phyloP scores from a whole-genome alignment of 306 rosid species.

The Trifolium fragiferum region DNA sequence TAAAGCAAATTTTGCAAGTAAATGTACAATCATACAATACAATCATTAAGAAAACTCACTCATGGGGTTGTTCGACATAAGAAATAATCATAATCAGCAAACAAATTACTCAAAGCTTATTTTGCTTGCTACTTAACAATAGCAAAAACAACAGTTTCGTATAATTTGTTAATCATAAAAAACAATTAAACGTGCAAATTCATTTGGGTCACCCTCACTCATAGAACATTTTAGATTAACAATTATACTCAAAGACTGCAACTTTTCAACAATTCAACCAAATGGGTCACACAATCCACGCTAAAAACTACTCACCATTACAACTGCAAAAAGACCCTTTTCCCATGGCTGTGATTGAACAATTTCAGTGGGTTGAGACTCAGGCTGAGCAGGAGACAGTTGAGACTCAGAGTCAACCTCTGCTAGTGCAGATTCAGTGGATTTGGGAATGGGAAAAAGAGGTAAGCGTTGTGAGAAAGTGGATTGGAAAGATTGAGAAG shows the following conservation, averaged over 20 bases:
- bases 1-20: not conserved
- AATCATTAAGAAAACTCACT: not conserved
- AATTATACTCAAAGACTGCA: constrained; percentile 13
- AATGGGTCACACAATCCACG: constrained; percentile 14
- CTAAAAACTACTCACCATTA: constrained; percentile 64
- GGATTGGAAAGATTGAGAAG: constrained; percentile 50
- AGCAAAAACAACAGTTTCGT: not conserved
- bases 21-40: not conserved
- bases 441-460: constrained; percentile 51
- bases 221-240: not conserved
- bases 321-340: constrained; percentile 79
- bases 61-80: not conserved
- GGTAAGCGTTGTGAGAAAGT: constrained; percentile 49
- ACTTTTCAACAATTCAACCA: constrained; percentile 34
- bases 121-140: not conserved
- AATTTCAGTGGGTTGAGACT: constrained; percentile 46
- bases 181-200: constrained; percentile 8
- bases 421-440: constrained; percentile 48
- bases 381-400: constrained; percentile 9
- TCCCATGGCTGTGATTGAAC: constrained; percentile 62
- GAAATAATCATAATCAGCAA: constrained; percentile 16
- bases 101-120: not conserved
- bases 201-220: not conserved
- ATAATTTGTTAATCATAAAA: not conserved
- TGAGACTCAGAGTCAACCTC: constrained; percentile 22